These are phyloP conservation scores for Candida railenensis DNA, from an alignment of 805 yeast species.

Conservation along the genomic window DNA sequence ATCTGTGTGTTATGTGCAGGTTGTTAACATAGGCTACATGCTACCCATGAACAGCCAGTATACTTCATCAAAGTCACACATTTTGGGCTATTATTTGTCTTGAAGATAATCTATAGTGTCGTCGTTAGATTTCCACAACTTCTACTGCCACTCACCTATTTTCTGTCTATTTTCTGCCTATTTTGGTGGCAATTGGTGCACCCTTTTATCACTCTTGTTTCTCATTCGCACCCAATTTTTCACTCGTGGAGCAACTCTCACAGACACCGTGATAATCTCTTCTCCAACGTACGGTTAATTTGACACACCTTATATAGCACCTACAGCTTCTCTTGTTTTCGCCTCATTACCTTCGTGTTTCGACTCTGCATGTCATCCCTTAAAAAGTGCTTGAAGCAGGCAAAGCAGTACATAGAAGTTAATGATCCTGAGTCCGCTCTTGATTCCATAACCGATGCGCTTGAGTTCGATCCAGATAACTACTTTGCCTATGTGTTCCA, in stretches of 20 bases:
- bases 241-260: too few species aligned
- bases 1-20: background rate
- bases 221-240: too few species aligned
- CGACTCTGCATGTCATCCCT: constrained; percentile 1
- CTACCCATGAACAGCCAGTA: background rate
- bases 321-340: background rate
- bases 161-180: too few species aligned
- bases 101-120: too few species aligned
- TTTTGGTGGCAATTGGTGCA: too few species aligned
- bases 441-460: constrained; percentile 52
- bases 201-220: too few species aligned
- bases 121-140: too few species aligned
- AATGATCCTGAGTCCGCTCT: constrained; percentile 64
- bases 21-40: background rate
- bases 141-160: too few species aligned
- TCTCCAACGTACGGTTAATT: too few species aligned
- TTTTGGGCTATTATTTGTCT: too few species aligned
- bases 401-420: constrained; percentile 47
- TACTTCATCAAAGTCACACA: too few species aligned
- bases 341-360: background rate
- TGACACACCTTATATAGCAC: background rate
- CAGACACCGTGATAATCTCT: too few species aligned
- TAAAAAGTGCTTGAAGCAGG: constrained; percentile 34
- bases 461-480: constrained; percentile 54
- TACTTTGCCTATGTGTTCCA: constrained; percentile 68